These are phyloP conservation scores for Thalassiosira oceanica DNA, from an alignment of 352 stramenopile species.

Conservation along the genomic window DNA sequence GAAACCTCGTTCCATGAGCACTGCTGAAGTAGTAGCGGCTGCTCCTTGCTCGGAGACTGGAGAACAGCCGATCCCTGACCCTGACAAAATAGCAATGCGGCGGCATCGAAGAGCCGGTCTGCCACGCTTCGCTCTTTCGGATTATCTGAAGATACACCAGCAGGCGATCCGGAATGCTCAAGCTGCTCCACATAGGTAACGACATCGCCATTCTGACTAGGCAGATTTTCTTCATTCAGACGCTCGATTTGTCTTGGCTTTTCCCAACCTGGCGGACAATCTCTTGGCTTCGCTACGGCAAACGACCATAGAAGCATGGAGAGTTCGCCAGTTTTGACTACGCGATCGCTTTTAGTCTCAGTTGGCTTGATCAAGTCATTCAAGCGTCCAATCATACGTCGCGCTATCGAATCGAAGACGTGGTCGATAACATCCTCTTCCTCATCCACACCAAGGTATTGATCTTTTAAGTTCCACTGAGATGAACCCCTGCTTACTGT, in stretches of 20 bases:
- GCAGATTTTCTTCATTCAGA: no score
- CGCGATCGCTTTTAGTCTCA: no score
- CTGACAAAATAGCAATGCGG: slow-evolving; percentile 34
- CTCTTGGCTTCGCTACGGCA: slow-evolving; percentile 51
- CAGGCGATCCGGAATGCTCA: no score
- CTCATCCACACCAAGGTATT: slow-evolving; percentile 7
- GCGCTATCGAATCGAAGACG: slow-evolving; percentile 58
- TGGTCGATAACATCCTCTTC: slow-evolving; percentile 38
- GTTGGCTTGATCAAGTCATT: slow-evolving; percentile 6
- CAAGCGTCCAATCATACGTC: slow-evolving; percentile 44
- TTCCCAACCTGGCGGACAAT: slow-evolving; percentile 69
- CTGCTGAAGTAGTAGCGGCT: slow-evolving; percentile 18
- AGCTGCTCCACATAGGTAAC: slow-evolving; percentile 62
- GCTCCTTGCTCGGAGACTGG: background rate
- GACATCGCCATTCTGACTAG: slow-evolving; percentile 15
- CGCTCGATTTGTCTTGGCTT: slow-evolving; percentile 44
- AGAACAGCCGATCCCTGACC: slow-evolving; percentile 16
- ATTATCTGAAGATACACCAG: no score
- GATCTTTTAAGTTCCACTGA: slow-evolving; percentile 23
- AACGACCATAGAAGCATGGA: slow-evolving; percentile 74
- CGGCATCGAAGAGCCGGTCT: slow-evolving; percentile 40
- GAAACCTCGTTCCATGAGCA: slow-evolving; percentile 74
- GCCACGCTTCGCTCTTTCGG: slow-evolving; percentile 8
- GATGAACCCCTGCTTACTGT: slow-evolving; percentile 13
- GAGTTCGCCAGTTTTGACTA: slow-evolving; percentile 60